phyloP scores from a whole-genome alignment of 495 filamentous ascomycete genomes.

The Filosporella fistucella region DNA sequence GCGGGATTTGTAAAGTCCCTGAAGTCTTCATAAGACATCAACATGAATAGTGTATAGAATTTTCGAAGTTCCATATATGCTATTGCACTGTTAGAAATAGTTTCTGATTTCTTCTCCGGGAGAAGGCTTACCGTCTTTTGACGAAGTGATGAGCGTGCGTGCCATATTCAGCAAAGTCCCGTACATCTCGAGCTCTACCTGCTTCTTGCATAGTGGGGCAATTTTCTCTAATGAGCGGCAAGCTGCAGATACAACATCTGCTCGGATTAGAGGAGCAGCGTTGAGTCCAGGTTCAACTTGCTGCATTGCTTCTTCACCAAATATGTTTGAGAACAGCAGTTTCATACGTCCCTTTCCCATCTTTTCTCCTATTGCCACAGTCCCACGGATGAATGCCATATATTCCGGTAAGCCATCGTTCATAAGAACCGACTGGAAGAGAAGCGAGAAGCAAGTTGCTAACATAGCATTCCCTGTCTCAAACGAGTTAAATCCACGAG shows the following conservation, averaged over 20 bases:
- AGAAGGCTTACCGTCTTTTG: conserved; percentile 21
- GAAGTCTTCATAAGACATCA: conserved; percentile 48
- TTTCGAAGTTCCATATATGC: conserved; percentile 29
- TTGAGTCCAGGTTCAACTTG: conserved; percentile 31
- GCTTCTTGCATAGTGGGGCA: conserved; percentile 25
- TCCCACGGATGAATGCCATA: conserved; percentile 57
- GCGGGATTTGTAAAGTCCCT: conserved; percentile 42
- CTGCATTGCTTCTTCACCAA: conserved; percentile 26
- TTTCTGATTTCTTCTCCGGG: no score
- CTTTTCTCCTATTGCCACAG: conserved; percentile 46
- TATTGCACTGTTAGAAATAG: neutral
- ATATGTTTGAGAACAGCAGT: conserved; percentile 41
- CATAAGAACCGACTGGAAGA: conserved; percentile 55
- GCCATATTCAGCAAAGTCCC: conserved; percentile 17
- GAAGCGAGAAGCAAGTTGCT: conserved; percentile 54
- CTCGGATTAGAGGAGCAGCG: conserved; percentile 28
- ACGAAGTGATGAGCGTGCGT: conserved; percentile 20
- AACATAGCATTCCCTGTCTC: conserved; percentile 43
- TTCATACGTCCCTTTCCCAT: conserved; percentile 38
- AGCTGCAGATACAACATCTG: conserved; percentile 32
- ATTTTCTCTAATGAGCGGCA: conserved; percentile 30
- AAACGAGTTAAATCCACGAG: conserved; percentile 26
- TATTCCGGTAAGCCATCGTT: conserved; percentile 58
- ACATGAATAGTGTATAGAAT: conserved; percentile 28
- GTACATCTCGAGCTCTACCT: conserved; percentile 20